A percentile compares a stretch with the other conserved stretches of the same genome.
Evolutionary conservation across 805 yeast genomes (phyloP).

Genomic region (Nakazawaea ishiwadae): DNA sequence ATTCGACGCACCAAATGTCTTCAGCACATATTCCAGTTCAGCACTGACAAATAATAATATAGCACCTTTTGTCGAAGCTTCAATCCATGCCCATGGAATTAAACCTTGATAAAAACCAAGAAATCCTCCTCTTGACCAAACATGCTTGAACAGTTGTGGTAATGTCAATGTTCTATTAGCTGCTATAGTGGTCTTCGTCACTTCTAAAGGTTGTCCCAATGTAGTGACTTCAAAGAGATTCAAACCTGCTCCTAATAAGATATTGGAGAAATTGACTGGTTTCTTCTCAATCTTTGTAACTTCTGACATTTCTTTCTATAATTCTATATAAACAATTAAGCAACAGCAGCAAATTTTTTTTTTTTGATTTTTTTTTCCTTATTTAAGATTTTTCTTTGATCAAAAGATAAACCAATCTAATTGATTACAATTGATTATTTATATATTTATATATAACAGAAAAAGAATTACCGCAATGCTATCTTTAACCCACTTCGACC

Average conservation of each 20-base stretch:
- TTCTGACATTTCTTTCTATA: background rate
- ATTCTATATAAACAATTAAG: background rate
- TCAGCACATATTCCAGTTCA: constrained; percentile 81
- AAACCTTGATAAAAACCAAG: constrained; percentile 94
- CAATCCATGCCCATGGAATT: constrained; percentile 99
- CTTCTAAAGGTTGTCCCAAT: constrained; percentile 96
- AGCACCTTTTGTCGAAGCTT: constrained; percentile 97
- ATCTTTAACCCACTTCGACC: no score
- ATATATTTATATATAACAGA: no score
- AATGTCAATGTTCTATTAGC: constrained; percentile 79
- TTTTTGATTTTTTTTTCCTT: background rate
- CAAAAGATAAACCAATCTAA: no score
- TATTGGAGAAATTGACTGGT: constrained; percentile 83
- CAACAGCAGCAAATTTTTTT: background rate
- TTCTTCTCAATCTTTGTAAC: constrained; percentile 48
- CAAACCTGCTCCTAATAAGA: constrained; percentile 88
- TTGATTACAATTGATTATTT: no score
- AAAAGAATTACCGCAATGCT: no score
- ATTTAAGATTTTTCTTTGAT: background rate
- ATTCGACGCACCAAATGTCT: constrained; percentile 62
- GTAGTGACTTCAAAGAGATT: constrained; percentile 92
- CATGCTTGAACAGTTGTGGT: constrained; percentile 61
- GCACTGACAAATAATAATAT: constrained; percentile 88
- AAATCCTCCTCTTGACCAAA: constrained; percentile 93
- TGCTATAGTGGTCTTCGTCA: constrained; percentile 95